Conservation (phyloP, 139 green algal species). For the Chlorella sp. region DNA sequence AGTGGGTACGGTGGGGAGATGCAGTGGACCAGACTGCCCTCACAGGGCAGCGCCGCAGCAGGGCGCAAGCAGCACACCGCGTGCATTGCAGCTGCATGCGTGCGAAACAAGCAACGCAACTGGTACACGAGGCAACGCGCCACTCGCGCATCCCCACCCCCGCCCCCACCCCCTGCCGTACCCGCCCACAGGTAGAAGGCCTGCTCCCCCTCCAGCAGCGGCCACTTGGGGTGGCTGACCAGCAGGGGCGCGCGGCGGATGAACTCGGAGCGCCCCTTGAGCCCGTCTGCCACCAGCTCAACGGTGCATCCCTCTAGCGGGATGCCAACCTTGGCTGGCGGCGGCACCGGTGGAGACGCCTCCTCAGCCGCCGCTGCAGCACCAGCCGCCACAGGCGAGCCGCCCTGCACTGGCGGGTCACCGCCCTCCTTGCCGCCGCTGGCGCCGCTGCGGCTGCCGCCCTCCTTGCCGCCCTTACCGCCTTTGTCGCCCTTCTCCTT, state of each 20-base stretch:
- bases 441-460: neutral
- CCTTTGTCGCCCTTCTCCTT: too few relatives aligned
- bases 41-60: too few relatives aligned
- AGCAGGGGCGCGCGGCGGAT: constrained; percentile 56
- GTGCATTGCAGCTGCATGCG: too few relatives aligned
- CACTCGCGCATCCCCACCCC: neutral
- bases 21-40: too few relatives aligned
- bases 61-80: too few relatives aligned
- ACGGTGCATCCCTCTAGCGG: constrained; percentile 45
- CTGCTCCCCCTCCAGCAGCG: constrained; percentile 50
- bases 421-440: neutral
- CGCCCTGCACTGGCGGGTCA: neutral
- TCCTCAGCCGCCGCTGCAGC: neutral
- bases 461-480: too few relatives aligned
- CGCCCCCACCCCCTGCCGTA: neutral
- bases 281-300: constrained; percentile 42
- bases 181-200: constrained; percentile 54
- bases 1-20: neutral
- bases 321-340: constrained; percentile 36
- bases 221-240: constrained; percentile 47
- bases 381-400: neutral
- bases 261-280: constrained; percentile 33
- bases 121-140: neutral
- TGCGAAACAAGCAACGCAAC: too few relatives aligned
- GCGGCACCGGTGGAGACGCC: too few relatives aligned